Evolutionary conservation across 2,329 filamentous ascomycete species (phyloP), one percentile per base, ranked within the genome.

Genomic region (Hypoxylon sp.): DNA sequence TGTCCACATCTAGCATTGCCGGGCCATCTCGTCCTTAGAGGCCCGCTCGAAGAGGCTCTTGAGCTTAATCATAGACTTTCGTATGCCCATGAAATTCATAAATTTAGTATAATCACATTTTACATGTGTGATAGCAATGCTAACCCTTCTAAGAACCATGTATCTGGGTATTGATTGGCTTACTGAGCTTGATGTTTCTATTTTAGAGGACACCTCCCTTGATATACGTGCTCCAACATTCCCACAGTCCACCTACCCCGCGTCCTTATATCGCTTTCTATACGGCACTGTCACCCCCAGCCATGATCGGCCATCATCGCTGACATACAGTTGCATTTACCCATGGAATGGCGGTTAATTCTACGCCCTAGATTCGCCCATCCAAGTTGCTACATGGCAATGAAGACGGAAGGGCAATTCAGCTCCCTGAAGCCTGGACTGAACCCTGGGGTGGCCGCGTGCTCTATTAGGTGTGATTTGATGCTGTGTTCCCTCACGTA

Each of bases 241-340:
- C 51, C 51, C 37, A 64, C 55, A 47, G 44, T 24, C 50, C 48
- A 64, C 31, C 62, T 70, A 70, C 68, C 68, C 68, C 68, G 68
- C 68, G 61, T 39, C 39, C n/a, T 35, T 60, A 62, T 65, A 68
- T 60, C 57, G 19, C 57, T 37, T 53, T 29, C 47, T 39, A 31
- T 39, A 63, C 61, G 62, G 55, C 39, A 51, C 17, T 65, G 68
- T 62, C 58, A 65, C 61, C 54, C 21, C n/a, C 19, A 51, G 47
- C 37, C 51, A 62, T 51, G 58, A 70, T 65, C 65, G 62, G 54
- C 58, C 54, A 63, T 11, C 55, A 42, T 50, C 19, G 39, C 51
- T 59, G 62, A 48, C 52, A 55, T 66, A 61, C 42, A 59, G 65
- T 63, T 21, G 58, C 55, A 70, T 70, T 66, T 70, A 63, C 51